Evolutionary conservation across 768 basidiomycete species (phyloP).

Genomic region (Mycena latifolia): DNA sequence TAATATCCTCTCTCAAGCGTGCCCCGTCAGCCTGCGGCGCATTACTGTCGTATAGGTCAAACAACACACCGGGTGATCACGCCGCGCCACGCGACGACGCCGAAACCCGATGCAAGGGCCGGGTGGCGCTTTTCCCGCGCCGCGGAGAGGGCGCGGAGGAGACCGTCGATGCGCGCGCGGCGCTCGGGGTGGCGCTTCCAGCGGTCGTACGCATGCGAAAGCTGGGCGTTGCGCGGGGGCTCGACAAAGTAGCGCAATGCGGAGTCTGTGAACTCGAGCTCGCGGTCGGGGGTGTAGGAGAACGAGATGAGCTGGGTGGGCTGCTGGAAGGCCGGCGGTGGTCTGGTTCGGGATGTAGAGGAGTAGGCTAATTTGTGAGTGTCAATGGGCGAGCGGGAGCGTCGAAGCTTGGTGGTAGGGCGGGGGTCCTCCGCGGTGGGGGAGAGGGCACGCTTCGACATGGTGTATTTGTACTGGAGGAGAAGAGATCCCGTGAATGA

Average conservation of each 20-base stretch:
- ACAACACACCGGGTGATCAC: conserved; percentile 31
- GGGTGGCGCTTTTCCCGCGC: conserved; percentile 50
- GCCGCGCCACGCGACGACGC: conserved; percentile 33
- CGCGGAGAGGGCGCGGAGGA: conserved; percentile 70
- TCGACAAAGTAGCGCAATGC: conserved; percentile 79
- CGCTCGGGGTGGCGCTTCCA: conserved; percentile 79
- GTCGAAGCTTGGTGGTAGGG: conserved; percentile 30
- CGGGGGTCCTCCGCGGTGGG: conserved; percentile 42
- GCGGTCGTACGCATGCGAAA: conserved; percentile 77
- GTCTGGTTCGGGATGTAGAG: background rate
- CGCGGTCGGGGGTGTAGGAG: conserved; percentile 71
- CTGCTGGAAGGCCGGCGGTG: conserved; percentile 69
- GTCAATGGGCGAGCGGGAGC: background rate
- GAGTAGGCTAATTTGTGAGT: conserved; percentile 20
- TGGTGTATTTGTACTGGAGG: background rate
- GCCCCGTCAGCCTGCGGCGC: conserved; percentile 30
- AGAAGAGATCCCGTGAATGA: background rate
- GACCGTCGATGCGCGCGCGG: conserved; percentile 73
- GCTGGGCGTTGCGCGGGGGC: conserved; percentile 75
- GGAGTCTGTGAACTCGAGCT: conserved; percentile 74
- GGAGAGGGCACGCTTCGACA: conserved; percentile 28
- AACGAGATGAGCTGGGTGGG: conserved; percentile 78
- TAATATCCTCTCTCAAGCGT: conserved; percentile 71
- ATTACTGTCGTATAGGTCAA: conserved; percentile 28
- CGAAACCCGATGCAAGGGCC: conserved; percentile 26